Evolutionary conservation across 2,329 filamentous ascomycete genomes (phyloP).

Genomic region (Hyphodiscus sp.): DNA sequence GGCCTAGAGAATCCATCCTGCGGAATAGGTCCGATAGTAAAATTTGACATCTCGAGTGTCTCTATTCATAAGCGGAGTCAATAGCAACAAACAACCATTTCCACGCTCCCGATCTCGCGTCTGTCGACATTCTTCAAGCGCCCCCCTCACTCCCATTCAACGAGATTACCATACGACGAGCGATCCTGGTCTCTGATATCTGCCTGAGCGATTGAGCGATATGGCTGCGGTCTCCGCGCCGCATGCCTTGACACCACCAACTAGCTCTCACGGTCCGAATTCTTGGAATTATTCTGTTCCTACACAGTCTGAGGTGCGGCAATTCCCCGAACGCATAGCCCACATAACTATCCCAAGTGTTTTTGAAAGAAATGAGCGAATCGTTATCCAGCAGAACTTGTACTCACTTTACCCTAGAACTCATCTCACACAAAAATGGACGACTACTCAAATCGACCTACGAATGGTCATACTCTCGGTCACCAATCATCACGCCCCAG

Average conservation of each 20-base stretch:
- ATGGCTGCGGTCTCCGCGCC: constrained; percentile 32
- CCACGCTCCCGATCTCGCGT: constrained; percentile 9
- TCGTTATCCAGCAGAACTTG: neutral
- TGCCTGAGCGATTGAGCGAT: constrained; percentile 10
- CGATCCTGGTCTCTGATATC: constrained; percentile 10
- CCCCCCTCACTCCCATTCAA: neutral
- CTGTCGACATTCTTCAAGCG: neutral
- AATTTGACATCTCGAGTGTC: neutral
- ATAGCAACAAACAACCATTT: constrained; percentile 9
- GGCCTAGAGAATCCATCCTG: neutral
- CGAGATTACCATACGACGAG: neutral
- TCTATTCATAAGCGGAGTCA: constrained; percentile 7
- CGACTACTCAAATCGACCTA: constrained; percentile 2
- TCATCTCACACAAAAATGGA: neutral
- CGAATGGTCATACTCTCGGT: constrained; percentile 10
- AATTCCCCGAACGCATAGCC: neutral
- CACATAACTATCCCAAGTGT: too few relatives aligned
- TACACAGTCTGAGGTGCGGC: constrained; percentile 24
- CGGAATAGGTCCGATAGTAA: neutral
- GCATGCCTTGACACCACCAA: constrained; percentile 29
- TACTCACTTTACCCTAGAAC: constrained; percentile 2
- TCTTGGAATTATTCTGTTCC: constrained; percentile 29
- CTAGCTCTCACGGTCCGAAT: constrained; percentile 26
- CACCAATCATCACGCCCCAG: constrained; percentile 21
- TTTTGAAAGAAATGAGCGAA: too few relatives aligned